Percentiles rank a stretch among this genome's conserved stretches.
These are phyloP conservation scores for Musa balbisiana DNA, from an alignment of 202 grass and related monocot genomes.

Conservation along the genomic window DNA sequence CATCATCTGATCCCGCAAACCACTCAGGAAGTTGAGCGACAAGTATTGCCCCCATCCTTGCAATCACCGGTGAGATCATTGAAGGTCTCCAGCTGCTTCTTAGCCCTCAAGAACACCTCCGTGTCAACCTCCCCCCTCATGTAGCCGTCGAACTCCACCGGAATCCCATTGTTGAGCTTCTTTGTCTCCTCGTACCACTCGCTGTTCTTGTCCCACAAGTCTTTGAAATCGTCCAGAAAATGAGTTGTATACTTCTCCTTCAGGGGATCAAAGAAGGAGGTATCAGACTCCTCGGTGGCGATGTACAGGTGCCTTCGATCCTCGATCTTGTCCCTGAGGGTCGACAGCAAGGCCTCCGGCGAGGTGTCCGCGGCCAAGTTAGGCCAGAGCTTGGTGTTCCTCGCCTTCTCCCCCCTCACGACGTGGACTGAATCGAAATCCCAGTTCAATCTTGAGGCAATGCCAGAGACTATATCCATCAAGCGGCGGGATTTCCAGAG, in stretches of 20 bases:
- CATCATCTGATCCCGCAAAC: not conserved
- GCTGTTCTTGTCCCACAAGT: constrained; percentile 48
- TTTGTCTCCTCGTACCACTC: constrained; percentile 69
- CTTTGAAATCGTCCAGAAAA: constrained; percentile 53
- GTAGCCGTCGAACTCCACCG: constrained; percentile 74
- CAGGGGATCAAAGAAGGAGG: constrained; percentile 29
- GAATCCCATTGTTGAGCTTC: constrained; percentile 55
- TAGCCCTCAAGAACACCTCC: constrained; percentile 63
- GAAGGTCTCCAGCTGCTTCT: constrained; percentile 41
- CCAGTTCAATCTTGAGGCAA: constrained; percentile 45
- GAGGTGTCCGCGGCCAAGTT: constrained; percentile 15
- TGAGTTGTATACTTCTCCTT: constrained; percentile 32
- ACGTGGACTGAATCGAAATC: constrained; percentile 45
- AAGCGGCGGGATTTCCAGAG: constrained; percentile 34
- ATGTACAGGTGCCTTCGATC: constrained; percentile 43
- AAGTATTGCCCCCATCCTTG: constrained; percentile 18
- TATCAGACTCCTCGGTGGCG: constrained; percentile 27
- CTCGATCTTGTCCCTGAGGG: constrained; percentile 29
- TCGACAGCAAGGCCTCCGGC: constrained; percentile 1
- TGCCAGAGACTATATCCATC: constrained; percentile 40
- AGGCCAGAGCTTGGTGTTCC: constrained; percentile 1
- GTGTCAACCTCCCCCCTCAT: constrained; percentile 58
- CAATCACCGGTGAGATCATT: constrained; percentile 32
- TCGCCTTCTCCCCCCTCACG: constrained; percentile 11
- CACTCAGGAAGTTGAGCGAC: not conserved